phyloP scores from a whole-genome alignment of 2,329 filamentous ascomycete species.

The Teratosphaeria gauchensis region DNA sequence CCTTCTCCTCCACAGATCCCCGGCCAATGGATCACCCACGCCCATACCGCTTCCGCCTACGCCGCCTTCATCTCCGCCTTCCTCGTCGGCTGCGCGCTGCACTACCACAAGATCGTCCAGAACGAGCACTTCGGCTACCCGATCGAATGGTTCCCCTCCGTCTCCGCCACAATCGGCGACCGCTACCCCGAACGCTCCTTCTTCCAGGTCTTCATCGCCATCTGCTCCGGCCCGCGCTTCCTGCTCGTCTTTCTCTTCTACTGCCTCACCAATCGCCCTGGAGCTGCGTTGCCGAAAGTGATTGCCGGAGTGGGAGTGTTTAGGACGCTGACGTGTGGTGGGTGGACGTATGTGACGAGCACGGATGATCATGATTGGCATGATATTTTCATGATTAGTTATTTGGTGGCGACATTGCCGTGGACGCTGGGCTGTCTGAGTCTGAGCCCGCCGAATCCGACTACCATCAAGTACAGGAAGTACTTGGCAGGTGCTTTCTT shows the following conservation, averaged over 20 bases:
- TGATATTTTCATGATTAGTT: constrained; percentile 98
- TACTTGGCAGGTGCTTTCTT: constrained; percentile 78
- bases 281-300: constrained; percentile 66
- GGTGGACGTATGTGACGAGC: constrained; percentile 97
- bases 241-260: constrained; percentile 88
- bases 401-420: constrained; percentile 84
- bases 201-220: constrained; percentile 94
- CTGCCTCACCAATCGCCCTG: constrained; percentile 65
- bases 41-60: constrained; percentile 78
- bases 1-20: constrained; percentile 43
- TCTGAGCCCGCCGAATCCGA: constrained; percentile 74
- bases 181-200: constrained; percentile 92
- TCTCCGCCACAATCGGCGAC: constrained; percentile 79
- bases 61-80: constrained; percentile 79
- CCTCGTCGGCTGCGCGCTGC: constrained; percentile 64
- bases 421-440: constrained; percentile 90
- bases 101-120: constrained; percentile 94
- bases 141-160: constrained; percentile 31
- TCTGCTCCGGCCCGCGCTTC: constrained; percentile 91
- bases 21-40: constrained; percentile 82
- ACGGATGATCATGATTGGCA: constrained; percentile 98
- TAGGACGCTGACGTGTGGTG: constrained; percentile 85
- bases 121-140: constrained; percentile 69
- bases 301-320: constrained; percentile 72
- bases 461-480: constrained; percentile 81